Conservation (phyloP, 345 rosid species). For the Turritis glabra region DNA sequence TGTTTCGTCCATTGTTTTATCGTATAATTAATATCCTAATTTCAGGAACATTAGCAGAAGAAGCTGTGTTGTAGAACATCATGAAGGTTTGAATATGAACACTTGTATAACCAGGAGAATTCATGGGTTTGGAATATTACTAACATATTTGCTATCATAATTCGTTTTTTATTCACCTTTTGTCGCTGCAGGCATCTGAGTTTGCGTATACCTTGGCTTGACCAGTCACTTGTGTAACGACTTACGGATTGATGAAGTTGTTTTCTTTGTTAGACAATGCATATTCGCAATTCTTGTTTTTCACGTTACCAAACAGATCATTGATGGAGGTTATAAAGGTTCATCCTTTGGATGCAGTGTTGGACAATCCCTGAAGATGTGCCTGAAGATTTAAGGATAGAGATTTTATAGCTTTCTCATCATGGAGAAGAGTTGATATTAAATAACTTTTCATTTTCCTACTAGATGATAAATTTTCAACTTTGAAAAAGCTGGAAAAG, state of each 20-base stretch:
- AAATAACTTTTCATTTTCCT: background rate
- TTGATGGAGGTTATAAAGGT: background rate
- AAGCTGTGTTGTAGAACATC: conserved; percentile 5
- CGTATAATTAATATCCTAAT: background rate
- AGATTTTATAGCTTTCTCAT: background rate
- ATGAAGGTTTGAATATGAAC: background rate
- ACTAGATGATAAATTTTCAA: background rate
- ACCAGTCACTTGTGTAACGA: conserved; percentile 2
- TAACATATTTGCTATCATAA: background rate
- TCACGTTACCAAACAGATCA: background rate
- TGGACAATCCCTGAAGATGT: too few relatives aligned
- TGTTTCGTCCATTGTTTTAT: background rate
- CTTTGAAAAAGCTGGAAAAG: background rate
- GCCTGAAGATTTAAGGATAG: conserved; percentile 6
- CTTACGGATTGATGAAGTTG: background rate
- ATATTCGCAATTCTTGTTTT: background rate
- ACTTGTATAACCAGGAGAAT: conserved; percentile 4
- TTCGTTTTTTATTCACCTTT: background rate
- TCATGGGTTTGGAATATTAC: background rate
- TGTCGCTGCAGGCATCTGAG: conserved; percentile 7
- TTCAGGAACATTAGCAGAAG: conserved; percentile 13
- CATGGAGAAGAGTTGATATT: background rate
- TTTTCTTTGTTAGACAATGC: background rate
- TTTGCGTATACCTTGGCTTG: background rate
- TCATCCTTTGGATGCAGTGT: background rate